phyloP scores from a whole-genome alignment of 148 eudicot species.

The Cornus florida region DNA sequence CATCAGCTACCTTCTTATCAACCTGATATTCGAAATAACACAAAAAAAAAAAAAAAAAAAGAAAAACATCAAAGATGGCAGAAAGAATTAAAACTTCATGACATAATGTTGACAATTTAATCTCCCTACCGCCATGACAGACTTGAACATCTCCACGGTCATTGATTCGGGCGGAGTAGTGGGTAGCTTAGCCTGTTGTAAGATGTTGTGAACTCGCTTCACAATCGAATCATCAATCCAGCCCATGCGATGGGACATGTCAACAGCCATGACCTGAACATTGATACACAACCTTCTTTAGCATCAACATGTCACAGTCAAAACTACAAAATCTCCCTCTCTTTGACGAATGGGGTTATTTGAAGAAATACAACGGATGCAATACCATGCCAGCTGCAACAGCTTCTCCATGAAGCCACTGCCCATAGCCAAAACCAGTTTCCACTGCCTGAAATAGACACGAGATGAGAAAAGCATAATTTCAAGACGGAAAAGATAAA shows the following conservation, averaged over 20 bases:
- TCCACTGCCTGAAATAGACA: conserved; percentile 74
- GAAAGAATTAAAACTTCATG: not conserved
- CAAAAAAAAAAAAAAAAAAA: not conserved
- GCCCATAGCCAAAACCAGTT: conserved; percentile 87
- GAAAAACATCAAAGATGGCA: not conserved
- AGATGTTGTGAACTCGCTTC: conserved; percentile 56
- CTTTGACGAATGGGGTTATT: not conserved
- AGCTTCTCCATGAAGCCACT: conserved; percentile 99
- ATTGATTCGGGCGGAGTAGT: conserved; percentile 70
- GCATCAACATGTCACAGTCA: not conserved
- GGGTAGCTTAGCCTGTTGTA: conserved; percentile 76
- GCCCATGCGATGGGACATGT: conserved; percentile 91
- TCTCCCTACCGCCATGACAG: conserved; percentile 87
- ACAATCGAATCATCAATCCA: conserved; percentile 93
- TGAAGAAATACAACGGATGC: not conserved
- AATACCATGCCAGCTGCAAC: conserved; percentile 96
- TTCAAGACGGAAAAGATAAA: not conserved
- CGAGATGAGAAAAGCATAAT: not conserved
- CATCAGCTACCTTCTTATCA: conserved; percentile 98
- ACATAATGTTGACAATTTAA: not conserved
- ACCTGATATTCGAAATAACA: conserved; percentile 49
- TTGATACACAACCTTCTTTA: not conserved
- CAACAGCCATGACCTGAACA: conserved; percentile 94
- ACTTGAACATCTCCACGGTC: conserved; percentile 94
- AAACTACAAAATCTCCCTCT: not conserved